phyloP scores from a whole-genome alignment of 805 yeast species.

The Wickerhamomyces chaumierensis region DNA sequence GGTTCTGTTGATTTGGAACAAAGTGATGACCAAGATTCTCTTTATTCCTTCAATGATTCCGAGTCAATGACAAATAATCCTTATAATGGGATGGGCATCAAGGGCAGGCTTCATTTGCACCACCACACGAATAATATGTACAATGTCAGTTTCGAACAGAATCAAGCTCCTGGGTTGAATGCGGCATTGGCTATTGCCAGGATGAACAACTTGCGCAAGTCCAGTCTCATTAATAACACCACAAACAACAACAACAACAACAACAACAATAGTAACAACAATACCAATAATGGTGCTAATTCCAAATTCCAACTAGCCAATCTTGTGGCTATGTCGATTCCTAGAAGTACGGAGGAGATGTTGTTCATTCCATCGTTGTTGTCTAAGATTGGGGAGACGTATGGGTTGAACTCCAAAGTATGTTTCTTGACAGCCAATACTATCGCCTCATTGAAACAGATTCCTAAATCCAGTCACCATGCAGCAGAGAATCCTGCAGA shows the following conservation, averaged over 20 bases:
- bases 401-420: constrained; percentile 62
- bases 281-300: no score
- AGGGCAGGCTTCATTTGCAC: constrained; percentile 2
- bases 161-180: constrained; percentile 68
- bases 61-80: neutral
- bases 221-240: no score
- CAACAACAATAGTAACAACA: no score
- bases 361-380: constrained; percentile 61
- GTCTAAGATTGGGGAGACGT: constrained; percentile 57
- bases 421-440: constrained; percentile 64
- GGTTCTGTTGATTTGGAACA: constrained; percentile 41
- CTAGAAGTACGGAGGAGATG: constrained; percentile 71
- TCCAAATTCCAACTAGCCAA: constrained; percentile 36
- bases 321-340: constrained; percentile 60
- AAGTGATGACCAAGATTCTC: constrained; percentile 33
- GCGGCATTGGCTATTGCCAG: constrained; percentile 55
- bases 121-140: constrained; percentile 13
- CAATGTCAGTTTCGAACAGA: constrained; percentile 43
- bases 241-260: constrained; percentile 10
- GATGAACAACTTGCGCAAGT: constrained; percentile 29
- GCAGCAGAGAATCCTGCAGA: constrained; percentile 3
- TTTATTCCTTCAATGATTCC: constrained; percentile 11
- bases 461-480: constrained; percentile 18
- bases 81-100: neutral
- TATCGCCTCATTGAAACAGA: constrained; percentile 56